Base-by-base conservation (phyloP, 2,329 filamentous ascomycete species). In the Aquanectria penicillioides region DNA sequence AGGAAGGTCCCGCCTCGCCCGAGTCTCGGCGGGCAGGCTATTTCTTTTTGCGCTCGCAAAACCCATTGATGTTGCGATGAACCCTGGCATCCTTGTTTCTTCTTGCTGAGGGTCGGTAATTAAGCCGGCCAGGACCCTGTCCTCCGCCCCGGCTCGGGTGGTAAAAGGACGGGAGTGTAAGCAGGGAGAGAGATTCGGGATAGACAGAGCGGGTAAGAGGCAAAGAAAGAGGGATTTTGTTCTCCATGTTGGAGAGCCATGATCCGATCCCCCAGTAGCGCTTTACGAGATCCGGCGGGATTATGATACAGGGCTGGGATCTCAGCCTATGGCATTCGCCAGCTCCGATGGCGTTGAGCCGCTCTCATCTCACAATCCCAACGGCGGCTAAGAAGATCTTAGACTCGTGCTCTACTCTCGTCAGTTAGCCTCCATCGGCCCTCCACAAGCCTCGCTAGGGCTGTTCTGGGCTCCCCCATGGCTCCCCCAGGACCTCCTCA, bases 351-450 rank as follows among this genome's bases (percentile, higher is more conserved):
- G 8, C 44, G 13, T n/a, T 36, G 44, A 13, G 20, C 44, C 36
- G 29, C 34, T 48, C 31, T 38, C 47, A 50, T 40, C 47, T 50
- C 33, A 31, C 47, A 15, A 38, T 29, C 17, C 47, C 26, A 50
- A 50, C 47, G 47, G 47, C 47, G 47, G 47, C 47, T 50, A 50
- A 26, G n/a, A 29, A 36, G 47, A 50, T 50, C 40, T 37, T 50
- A 28, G 44, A n/a, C 31, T 37, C 31, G 22, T 12, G 22, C 23
- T 36, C 20, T 22, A 6, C 44, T 33, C 43, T 48, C 44, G 29
- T 48, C 33, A 23, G 44, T 48, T 20, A 37, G 7, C n/a, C 13
- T 22, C 26, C 31, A 28, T 50, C 26, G 34, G 31, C 43, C 31
- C 43, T 33, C 28, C n/a, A n/a, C n/a, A n/a, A n/a, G n/a, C n/a